A percentile compares a stretch with the other conserved stretches of the same genome.
Evolutionary conservation across 805 yeast species (phyloP).

Genomic region (Lipomyces sp.): DNA sequence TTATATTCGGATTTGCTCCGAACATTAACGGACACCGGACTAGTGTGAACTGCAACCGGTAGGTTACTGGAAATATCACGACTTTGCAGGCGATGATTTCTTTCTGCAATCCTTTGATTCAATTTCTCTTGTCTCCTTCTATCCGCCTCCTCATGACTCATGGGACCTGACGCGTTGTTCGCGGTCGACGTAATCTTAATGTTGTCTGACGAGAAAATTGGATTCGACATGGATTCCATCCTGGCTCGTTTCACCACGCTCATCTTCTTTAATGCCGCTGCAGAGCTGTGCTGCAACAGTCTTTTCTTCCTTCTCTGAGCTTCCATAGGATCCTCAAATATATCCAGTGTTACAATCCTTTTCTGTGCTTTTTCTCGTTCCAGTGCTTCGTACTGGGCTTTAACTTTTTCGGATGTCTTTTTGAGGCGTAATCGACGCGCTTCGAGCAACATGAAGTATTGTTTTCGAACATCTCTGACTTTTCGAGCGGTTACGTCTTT

Average conservation of each 20-base stretch:
- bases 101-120: conserved; percentile 1
- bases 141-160: conserved; percentile 29
- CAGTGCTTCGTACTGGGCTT: conserved; percentile 27
- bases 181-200: background rate
- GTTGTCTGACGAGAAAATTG: conserved; percentile 15
- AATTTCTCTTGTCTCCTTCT: conserved; percentile 21
- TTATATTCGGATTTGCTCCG: background rate
- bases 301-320: conserved; percentile 10
- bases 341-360: conserved; percentile 27
- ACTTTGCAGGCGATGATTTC: background rate
- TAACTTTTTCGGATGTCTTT: conserved; percentile 27
- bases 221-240: conserved; percentile 22
- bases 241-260: conserved; percentile 30
- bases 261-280: conserved; percentile 20
- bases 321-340: conserved; percentile 22
- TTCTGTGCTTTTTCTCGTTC: conserved; percentile 20
- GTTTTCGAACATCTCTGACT: conserved; percentile 37
- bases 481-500: conserved; percentile 38
- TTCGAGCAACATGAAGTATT: conserved; percentile 41
- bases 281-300: conserved; percentile 1
- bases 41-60: background rate
- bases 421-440: conserved; percentile 44
- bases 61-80: background rate
- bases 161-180: background rate
- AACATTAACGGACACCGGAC: background rate